Percentiles rank a stretch among this genome's conserved stretches.
Evolutionary conservation across 2,329 filamentous ascomycete genomes (phyloP).

Genomic region (Coniochaeta hoffmannii): DNA sequence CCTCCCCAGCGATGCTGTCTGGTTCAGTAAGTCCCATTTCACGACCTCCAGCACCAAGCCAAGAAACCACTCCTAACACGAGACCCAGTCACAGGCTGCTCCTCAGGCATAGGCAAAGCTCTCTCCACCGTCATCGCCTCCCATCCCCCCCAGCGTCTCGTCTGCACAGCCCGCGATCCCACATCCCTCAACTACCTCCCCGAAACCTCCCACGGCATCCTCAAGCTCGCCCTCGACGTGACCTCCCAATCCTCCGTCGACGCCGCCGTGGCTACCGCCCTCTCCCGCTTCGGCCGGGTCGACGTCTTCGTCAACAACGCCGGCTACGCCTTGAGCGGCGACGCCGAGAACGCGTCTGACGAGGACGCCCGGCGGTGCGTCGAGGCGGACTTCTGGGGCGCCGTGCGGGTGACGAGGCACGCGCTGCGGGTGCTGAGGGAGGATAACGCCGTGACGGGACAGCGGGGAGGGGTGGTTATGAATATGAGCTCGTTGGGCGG

Average conservation of each 20-base stretch:
- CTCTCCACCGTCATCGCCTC: conserved; percentile 29
- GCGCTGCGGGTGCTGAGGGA: conserved; percentile 21
- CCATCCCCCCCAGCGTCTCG: conserved; percentile 30
- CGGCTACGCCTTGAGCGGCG: conserved; percentile 33
- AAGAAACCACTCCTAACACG: conserved; percentile 7
- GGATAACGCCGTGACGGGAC: conserved; percentile 10
- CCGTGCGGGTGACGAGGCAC: conserved; percentile 15
- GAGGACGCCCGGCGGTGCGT: conserved; percentile 16
- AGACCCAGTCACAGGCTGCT: conserved; percentile 38
- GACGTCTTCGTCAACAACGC: conserved; percentile 23
- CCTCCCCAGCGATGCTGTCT: conserved; percentile 28
- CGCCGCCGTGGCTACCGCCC: conserved; percentile 22
- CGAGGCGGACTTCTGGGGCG: conserved; percentile 23
- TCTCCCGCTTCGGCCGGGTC: conserved; percentile 8
- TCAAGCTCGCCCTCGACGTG: conserved; percentile 41
- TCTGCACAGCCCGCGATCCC: conserved; percentile 40
- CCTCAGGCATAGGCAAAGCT: conserved; percentile 36
- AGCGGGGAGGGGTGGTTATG: conserved; percentile 41
- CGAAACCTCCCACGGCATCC: conserved; percentile 23
- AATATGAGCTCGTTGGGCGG: conserved; percentile 49
- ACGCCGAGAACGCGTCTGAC: conserved; percentile 17
- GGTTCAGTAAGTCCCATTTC: conserved; percentile 25
- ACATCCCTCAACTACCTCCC: conserved; percentile 32
- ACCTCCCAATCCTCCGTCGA: conserved; percentile 29
- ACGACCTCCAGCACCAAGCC: background rate